Base-by-base conservation (phyloP, 83 land plant genomes). In the Picea abies region DNA sequence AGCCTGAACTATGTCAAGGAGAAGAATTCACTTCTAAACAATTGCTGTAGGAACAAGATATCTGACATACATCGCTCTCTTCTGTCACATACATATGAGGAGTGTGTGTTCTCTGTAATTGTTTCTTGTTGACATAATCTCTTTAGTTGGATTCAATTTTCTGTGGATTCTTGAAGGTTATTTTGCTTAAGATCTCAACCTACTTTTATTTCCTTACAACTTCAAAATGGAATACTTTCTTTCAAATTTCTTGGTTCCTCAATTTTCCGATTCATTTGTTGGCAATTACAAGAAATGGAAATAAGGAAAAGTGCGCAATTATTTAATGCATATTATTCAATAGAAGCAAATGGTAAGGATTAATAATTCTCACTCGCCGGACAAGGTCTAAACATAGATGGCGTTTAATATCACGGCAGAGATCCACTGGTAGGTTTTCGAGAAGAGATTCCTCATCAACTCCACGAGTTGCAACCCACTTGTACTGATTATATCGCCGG, bases 361-460 rank as follows among this genome's bases (percentile, higher is more conserved):
- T 6, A 29, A 0, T 62, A 61, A 0, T 6, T 37, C 86, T 80
- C 64, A 87, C 86, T 20, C 88, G 85, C 26, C 88, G 85, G 81
- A 87, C 88, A 66, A 87, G 88, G 65, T 87, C 83, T n/a, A 87
- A 62, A 64, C 88, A 87, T 23, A 87, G 76, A 26, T 87, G 89
- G 35, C 87, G 87, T 73, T 87, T 82, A 5, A 84, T 83, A 61
- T 87, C 89, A 19, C 86, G 62, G 5, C 86, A 80, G 8, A 87
- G 85, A 76, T 87, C 89, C 41, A 79, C n/a, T 5, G 89, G 89
- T 47, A 87, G 60, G 64, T 47, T 63, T 4, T 76, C 63, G 20
- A 87, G 22, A 25, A 84, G 82, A 8, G 77, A 23, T 79, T 84
- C 84, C 70, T 87, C 89, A 29, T 87, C 88, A 35, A 87, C 89